Base-by-base conservation (phyloP, 768 basidiomycete species). In the Chalciporus pseudorubinellus region DNA sequence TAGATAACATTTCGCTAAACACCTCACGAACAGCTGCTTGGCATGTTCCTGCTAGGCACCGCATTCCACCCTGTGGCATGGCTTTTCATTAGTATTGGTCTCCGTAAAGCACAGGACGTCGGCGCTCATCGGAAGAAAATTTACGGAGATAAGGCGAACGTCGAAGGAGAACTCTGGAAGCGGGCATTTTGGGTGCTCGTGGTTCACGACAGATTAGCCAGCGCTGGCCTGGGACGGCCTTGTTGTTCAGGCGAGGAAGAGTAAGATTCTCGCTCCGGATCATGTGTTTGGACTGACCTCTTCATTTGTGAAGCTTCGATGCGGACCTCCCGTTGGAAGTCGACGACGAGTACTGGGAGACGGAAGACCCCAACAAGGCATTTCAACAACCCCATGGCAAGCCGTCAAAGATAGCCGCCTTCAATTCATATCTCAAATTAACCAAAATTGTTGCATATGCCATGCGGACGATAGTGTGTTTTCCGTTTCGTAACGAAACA, bases 301-400 rank as follows among this genome's bases (percentile, higher is more conserved):
- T 48, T 38, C n/a, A 21, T 24, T 64, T 55, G 46, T 55, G n/a
- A 56, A 93, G 91, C 65, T 91, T 90, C 63, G 92, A 95, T 63
- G 72, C 87, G 22, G 91, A 91, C 41, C 71, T 89, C 29, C 89
- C 89, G 36, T 75, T 89, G 12, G 89, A 92, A 65, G 85, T 92
- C 13, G 89, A 95, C 57, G 85, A 87, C 59, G 81, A 85, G 55
- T 91, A 83, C 62, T 94, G 89, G 90, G 78, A 82, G 54, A 70
- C 68, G 16, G 72, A 68, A 47, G 76, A 76, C 49, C 73, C 79
- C 12, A 65, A 71, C 10, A 63, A 67, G 22, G 75, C 78, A 24
- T 92, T 89, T 69, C 77, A 78, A 53, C 92, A 92, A 58, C 91
- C 89, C 10, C 62, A 70, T 12, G 78, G 72, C 11, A 74, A 80